Conservation (phyloP, 139 green algal species). For the Micractinium sp. region DNA sequence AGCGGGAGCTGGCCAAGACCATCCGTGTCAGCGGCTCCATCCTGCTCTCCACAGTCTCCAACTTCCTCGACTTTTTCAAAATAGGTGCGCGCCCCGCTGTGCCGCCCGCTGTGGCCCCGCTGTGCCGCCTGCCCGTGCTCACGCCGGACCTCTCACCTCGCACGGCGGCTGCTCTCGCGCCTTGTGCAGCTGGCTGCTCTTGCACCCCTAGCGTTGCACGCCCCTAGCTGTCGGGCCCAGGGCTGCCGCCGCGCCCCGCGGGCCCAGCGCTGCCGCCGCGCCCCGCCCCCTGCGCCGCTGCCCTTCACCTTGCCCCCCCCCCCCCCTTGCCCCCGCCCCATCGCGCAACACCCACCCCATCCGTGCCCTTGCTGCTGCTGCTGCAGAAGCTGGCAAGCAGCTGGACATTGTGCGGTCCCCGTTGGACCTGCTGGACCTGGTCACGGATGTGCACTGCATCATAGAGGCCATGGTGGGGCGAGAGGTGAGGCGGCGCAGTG, state of each 20-base stretch:
- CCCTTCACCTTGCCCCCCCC: not conserved
- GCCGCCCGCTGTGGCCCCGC: no score
- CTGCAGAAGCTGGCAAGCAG: conserved; percentile 70
- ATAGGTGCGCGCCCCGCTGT: conserved; percentile 45
- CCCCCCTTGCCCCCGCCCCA: not conserved
- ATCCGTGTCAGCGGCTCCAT: conserved; percentile 83
- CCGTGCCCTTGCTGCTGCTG: not conserved
- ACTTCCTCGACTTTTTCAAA: conserved; percentile 95
- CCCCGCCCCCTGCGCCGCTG: not conserved
- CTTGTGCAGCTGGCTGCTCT: not conserved
- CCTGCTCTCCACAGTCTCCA: conserved; percentile 84
- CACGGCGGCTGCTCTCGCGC: not conserved
- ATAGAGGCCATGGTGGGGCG: conserved; percentile 82
- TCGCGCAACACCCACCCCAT: no score
- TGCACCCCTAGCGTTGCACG: no score
- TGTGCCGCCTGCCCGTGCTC: no score
- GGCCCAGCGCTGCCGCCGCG: not conserved
- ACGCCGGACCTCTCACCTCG: no score
- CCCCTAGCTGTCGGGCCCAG: no score
- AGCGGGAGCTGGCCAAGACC: conserved; percentile 83
- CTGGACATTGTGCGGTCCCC: conserved; percentile 78
- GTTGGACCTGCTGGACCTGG: conserved; percentile 64
- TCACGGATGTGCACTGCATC: conserved; percentile 83
- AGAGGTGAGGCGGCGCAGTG: not conserved
- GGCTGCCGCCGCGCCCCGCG: no score